Conservation (phyloP, 2,329 filamentous ascomycete species). For the Nemania sp. region DNA sequence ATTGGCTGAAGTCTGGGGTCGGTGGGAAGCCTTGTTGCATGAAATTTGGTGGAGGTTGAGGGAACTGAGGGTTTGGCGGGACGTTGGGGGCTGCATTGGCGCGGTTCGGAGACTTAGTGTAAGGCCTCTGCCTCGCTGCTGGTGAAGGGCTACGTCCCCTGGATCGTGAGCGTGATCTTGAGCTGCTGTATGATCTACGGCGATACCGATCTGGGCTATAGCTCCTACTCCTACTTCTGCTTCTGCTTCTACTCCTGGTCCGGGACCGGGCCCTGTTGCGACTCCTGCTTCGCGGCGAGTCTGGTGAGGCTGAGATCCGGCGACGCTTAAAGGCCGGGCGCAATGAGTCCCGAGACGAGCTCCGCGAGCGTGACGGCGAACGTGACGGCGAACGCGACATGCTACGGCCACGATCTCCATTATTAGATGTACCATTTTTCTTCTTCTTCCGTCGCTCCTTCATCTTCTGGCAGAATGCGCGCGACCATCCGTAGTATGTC, state of each 20-base stretch:
- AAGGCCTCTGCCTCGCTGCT: slow-evolving; percentile 7
- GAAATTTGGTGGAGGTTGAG: slow-evolving; percentile 25
- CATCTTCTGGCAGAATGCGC: slow-evolving; percentile 79
- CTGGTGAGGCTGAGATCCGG: slow-evolving; percentile 43
- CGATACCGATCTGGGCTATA: slow-evolving; percentile 36
- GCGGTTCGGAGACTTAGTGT: slow-evolving; percentile 22
- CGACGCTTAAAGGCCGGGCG: slow-evolving; percentile 46
- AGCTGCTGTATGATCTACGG: slow-evolving; percentile 37
- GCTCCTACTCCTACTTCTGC: slow-evolving; percentile 33
- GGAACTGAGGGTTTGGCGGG: slow-evolving; percentile 29
- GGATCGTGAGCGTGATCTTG: slow-evolving; percentile 35
- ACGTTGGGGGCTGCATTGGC: slow-evolving; percentile 6
- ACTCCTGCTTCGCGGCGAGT: slow-evolving; percentile 40
- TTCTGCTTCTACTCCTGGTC: slow-evolving; percentile 32
- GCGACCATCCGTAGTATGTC: slow-evolving; percentile 89
- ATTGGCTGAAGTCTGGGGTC: slow-evolving; percentile 30
- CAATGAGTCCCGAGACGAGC: slow-evolving; percentile 42
- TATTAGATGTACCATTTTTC: slow-evolving; percentile 24
- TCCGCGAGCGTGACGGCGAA: slow-evolving; percentile 33
- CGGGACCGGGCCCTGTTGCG: slow-evolving; percentile 34
- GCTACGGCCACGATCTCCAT: slow-evolving; percentile 37
- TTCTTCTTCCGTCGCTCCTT: slow-evolving; percentile 55
- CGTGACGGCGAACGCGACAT: slow-evolving; percentile 42
- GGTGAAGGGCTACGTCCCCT: slow-evolving; percentile 6
- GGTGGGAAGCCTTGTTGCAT: slow-evolving; percentile 28